A percentile compares a stretch with the other conserved stretches of the same genome.
These are phyloP conservation scores for Fusarium sp. DNA, from an alignment of 2,329 filamentous ascomycete species.

Conservation along the genomic window DNA sequence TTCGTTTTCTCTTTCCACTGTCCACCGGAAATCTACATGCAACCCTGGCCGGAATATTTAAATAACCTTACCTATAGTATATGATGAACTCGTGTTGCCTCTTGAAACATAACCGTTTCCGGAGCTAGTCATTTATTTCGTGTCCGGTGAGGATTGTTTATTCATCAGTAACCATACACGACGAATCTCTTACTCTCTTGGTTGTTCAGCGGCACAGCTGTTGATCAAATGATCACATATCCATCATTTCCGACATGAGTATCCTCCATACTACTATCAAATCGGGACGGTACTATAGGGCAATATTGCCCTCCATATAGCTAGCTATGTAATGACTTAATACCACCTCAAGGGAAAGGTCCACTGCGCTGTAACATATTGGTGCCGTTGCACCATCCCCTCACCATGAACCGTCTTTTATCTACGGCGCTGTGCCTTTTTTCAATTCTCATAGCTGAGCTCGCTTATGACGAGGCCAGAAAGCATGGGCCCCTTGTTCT, in stretches of 20 bases:
- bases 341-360: constrained; percentile 10
- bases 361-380: constrained; percentile 29
- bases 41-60: constrained; percentile 13
- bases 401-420: constrained; percentile 18
- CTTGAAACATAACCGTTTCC: constrained; percentile 31
- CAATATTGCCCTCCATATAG: constrained; percentile 12
- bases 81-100: background rate
- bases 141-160: constrained; percentile 11
- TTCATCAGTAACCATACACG: constrained; percentile 7
- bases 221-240: constrained; percentile 4
- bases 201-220: constrained; percentile 13
- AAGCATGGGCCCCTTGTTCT: constrained; percentile 28
- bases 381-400: constrained; percentile 18
- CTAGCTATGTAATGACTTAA: background rate
- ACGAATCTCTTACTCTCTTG: constrained; percentile 13
- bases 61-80: constrained; percentile 30
- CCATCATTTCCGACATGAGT: constrained; percentile 20
- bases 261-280: background rate
- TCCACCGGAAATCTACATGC: constrained; percentile 9
- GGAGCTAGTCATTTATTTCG: constrained; percentile 12
- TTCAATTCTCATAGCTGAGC: constrained; percentile 29
- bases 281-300: constrained; percentile 1
- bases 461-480: constrained; percentile 19
- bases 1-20: constrained; percentile 20
- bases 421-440: constrained; percentile 27